phyloP scores from a whole-genome alignment of 2,329 filamentous ascomycete genomes.

The Coniochaeta prunicola region DNA sequence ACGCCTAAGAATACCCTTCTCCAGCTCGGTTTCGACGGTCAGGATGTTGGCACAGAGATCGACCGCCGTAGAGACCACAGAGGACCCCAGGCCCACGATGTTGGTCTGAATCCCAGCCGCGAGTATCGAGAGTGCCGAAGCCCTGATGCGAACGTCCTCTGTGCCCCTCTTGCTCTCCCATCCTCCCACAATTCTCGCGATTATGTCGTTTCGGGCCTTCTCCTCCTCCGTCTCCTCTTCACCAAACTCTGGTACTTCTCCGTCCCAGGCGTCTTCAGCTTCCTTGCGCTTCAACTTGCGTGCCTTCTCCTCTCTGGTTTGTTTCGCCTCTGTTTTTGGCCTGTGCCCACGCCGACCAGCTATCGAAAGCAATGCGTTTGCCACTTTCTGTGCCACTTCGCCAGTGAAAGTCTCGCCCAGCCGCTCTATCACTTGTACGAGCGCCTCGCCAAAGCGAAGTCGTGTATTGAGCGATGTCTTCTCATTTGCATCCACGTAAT shows the following conservation, averaged over 20 bases:
- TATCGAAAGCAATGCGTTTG: conserved; percentile 53
- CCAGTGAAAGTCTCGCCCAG: conserved; percentile 49
- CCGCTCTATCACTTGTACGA: conserved; percentile 57
- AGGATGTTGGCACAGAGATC: conserved; percentile 59
- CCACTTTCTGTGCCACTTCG: conserved; percentile 42
- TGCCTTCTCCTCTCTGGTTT: conserved; percentile 42
- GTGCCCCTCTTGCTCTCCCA: conserved; percentile 60
- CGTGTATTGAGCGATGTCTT: conserved; percentile 53
- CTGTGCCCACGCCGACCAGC: conserved; percentile 57
- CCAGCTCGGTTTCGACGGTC: conserved; percentile 50
- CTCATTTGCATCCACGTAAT: conserved; percentile 59
- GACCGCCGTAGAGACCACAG: conserved; percentile 46
- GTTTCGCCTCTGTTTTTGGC: conserved; percentile 49
- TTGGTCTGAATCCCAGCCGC: conserved; percentile 53
- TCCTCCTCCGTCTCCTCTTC: conserved; percentile 26
- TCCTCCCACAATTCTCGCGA: conserved; percentile 54
- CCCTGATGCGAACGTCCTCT: conserved; percentile 63
- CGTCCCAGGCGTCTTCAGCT: conserved; percentile 47
- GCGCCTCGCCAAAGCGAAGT: conserved; percentile 61
- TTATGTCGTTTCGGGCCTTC: conserved; percentile 38
- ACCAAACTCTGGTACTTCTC: conserved; percentile 39
- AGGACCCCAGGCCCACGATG: conserved; percentile 45
- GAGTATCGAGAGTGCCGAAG: conserved; percentile 62
- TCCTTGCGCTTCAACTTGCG: conserved; percentile 41
- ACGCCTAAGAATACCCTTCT: conserved; percentile 58